These are phyloP conservation scores for Taphrina wiesneri DNA, from an alignment of 1,139 yeast species.

Conservation along the genomic window DNA sequence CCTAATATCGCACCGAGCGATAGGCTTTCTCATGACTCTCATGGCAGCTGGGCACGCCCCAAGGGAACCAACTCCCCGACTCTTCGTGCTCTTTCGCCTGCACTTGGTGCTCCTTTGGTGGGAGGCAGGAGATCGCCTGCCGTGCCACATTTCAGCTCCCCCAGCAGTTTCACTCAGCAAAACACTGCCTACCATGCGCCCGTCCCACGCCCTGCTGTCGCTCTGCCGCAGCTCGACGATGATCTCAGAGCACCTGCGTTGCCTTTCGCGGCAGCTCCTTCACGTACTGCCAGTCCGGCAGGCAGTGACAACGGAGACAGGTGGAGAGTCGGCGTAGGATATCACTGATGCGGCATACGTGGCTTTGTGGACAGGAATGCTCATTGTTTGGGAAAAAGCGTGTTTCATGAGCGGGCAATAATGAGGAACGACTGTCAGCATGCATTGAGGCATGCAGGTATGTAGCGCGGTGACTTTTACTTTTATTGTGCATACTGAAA, in stretches of 20 bases:
- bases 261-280: constrained; percentile 23
- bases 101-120: neutral
- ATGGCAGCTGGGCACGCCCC: neutral
- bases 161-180: constrained; percentile 8
- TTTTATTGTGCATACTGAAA: neutral
- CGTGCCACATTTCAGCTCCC: constrained; percentile 9
- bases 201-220: neutral
- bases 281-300: constrained; percentile 18
- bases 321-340: constrained; percentile 33
- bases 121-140: constrained; percentile 7
- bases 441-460: neutral
- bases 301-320: constrained; percentile 19
- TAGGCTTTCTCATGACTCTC: constrained; percentile 4
- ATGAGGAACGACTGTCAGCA: neutral
- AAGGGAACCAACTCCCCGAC: neutral
- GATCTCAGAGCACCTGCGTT: constrained; percentile 22
- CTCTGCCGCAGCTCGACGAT: constrained; percentile 12
- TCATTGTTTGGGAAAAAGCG: neutral
- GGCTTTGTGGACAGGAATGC: neutral
- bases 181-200: constrained; percentile 25
- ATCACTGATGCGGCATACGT: neutral
- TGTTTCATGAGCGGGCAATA: neutral
- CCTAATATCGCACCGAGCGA: constrained; percentile 21
- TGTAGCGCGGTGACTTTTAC: neutral
- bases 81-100: constrained; percentile 22